Base-by-base conservation (phyloP, 176 grass and related monocot genomes). In the Oryza officinalis region DNA sequence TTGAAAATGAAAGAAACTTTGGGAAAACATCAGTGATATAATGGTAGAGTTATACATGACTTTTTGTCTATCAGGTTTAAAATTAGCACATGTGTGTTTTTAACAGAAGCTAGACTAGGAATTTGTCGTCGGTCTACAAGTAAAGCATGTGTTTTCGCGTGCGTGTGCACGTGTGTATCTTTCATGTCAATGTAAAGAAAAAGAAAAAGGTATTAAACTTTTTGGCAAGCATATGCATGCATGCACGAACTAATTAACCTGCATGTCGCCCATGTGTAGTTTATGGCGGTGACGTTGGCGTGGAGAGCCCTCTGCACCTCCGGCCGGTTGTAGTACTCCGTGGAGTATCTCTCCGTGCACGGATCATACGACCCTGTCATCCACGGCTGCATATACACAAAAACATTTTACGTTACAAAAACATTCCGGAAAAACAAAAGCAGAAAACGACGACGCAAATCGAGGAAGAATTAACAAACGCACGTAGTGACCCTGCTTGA, bases 281-380 rank as follows among this genome's bases (percentile, higher is more conserved):
- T 67, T 17, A 88, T 33, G 4, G 80, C 79, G 11, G 79, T 82
- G 14, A 67, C 65, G 65, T 88, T 88, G 66, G 86, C 80, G 18
- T 78, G 86, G 57, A 83, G 80, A 10, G 86, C 86, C 27, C 4
- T 77, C 68, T 88, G 86, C 86, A 88, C 86, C 11, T 88, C 80
- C 38, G 11, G 65, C 10, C 50, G 65, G 38, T 88, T 88, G 44
- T 83, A 88, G 65, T 60, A 69, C 14, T 8, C 27, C 22, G 17
- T 40, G 40, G 67, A 72, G 37, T 77, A 32, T 23, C 4, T 81
- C 3, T 20, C 28, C 6, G 73, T 77, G 74, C 86, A 88, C 52
- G 86, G 86, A 67, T 88, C 80, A 47, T 84, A 84, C 61, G 82
- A 72, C 45, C 69, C 80, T 2, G 52, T 87, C 77, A 75, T 87